Evolutionary conservation across 202 grass and related monocot species (phyloP).

Genomic region (Sporobolus alterniflorus): DNA sequence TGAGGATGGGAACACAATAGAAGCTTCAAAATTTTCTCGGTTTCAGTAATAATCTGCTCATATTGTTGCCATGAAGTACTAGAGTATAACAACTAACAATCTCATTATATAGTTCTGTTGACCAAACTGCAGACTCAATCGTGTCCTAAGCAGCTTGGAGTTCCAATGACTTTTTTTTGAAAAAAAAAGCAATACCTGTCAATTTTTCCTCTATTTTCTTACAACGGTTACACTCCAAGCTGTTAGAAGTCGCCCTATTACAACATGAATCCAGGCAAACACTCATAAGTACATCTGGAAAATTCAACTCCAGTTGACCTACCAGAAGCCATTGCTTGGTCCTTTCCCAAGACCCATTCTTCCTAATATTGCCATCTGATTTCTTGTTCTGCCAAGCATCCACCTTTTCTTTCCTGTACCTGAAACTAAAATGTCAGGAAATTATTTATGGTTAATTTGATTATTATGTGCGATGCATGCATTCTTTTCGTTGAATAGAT

Average conservation of each 20-base stretch:
- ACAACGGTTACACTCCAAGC: neutral
- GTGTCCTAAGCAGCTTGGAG: neutral
- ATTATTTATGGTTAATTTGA: neutral
- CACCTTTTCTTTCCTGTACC: neutral
- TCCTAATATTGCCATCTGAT: neutral
- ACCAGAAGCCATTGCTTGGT: neutral
- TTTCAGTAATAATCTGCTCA: neutral
- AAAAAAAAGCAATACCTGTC: neutral
- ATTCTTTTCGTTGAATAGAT: slow-evolving; percentile 26
- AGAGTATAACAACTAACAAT: neutral
- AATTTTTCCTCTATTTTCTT: neutral
- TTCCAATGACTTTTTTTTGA: slow-evolving; percentile 5
- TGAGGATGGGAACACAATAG: neutral
- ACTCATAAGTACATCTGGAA: neutral
- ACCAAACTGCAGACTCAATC: neutral
- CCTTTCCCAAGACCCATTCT: neutral
- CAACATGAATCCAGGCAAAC: slow-evolving; percentile 3
- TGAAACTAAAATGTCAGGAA: slow-evolving; percentile 6
- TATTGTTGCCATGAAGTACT: neutral
- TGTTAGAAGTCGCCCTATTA: slow-evolving; percentile 5
- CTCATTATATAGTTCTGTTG: neutral
- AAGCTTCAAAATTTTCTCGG: neutral
- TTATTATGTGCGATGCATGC: neutral
- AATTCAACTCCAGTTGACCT: neutral
- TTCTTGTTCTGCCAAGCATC: neutral